These are phyloP conservation scores for Sporothrix phasma DNA, from an alignment of 2,329 filamentous ascomycete genomes.

Conservation along the genomic window DNA sequence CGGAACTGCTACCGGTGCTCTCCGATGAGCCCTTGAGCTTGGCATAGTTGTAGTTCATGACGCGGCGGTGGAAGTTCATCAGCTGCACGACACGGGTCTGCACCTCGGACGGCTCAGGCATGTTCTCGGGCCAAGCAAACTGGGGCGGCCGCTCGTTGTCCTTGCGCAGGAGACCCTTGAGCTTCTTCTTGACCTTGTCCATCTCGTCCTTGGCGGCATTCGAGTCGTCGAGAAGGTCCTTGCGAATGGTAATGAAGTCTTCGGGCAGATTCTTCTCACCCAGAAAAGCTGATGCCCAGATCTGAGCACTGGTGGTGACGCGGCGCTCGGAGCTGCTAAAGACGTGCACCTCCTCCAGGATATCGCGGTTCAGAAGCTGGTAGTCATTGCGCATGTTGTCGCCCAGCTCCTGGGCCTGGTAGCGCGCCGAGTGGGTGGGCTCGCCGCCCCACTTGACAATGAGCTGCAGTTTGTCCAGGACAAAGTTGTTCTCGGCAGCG, in stretches of 20 bases:
- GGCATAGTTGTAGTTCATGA: slow-evolving; percentile 90
- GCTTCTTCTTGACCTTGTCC: slow-evolving; percentile 99
- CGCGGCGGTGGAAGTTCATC: slow-evolving; percentile 92
- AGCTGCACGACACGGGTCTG: slow-evolving; percentile 85
- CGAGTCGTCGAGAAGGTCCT: slow-evolving; percentile 91
- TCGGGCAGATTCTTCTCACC: slow-evolving; percentile 75
- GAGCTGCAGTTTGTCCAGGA: slow-evolving; percentile 90
- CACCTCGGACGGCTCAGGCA: slow-evolving; percentile 88
- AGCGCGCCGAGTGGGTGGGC: slow-evolving; percentile 91
- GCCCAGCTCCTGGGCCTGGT: slow-evolving; percentile 90
- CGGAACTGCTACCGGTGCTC: slow-evolving; percentile 21
- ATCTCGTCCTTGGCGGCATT: slow-evolving; percentile 98
- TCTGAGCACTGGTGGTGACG: slow-evolving; percentile 92
- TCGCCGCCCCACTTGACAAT: slow-evolving; percentile 99
- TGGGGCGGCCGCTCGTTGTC: slow-evolving; percentile 90
- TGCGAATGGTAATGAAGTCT: slow-evolving; percentile 82
- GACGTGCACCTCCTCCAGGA: slow-evolving; percentile 84
- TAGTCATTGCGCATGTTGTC: slow-evolving; percentile 94
- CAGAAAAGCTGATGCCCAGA: slow-evolving; percentile 84
- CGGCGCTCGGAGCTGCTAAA: slow-evolving; percentile 93
- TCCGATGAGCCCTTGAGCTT: slow-evolving; percentile 53
- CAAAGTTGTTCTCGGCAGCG: slow-evolving; percentile 82
- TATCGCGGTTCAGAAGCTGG: slow-evolving; percentile 82
- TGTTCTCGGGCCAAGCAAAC: slow-evolving; percentile 95
- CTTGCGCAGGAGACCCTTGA: slow-evolving; percentile 83